Evolutionary conservation across 495 filamentous ascomycete genomes (phyloP), one percentile per base, ranked within the genome.

Genomic region (Podospora pseudopauciseta): DNA sequence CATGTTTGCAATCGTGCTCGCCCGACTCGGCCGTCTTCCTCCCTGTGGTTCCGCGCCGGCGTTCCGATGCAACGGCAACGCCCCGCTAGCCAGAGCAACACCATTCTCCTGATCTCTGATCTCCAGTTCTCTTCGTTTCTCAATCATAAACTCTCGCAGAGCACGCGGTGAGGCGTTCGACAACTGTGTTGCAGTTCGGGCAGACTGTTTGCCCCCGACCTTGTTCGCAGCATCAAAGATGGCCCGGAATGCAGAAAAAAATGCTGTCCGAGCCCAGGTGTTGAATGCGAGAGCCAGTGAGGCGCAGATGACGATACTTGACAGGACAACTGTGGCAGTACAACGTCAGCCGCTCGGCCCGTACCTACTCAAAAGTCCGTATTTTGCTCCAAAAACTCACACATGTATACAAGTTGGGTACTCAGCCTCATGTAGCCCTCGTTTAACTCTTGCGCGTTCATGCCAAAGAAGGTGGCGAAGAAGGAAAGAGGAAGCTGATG

Each of bases 391-490:
- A 34, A n/a, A 30, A 4, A 62, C 73, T 67, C 65, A 75, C 73
- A 79, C 75, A 82, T 82, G 13, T 74, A 78, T 15, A 74, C 28
- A n/a, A 82, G 65, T 44, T 82, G 74, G 0, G 32, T 39, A 18
- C 60, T 56, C 6, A 80, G 65, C 1, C 54, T 61, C 69, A 74
- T 74, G 18, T 44, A 68, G 2, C 73, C 72, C 44, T 65, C 65
- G 20, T 71, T 76, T 20, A 80, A 70, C 28, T 79, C 74, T 9
- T 53, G 58, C 4, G 77, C 72, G 68, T 82, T 82, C 80, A 82
- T 82, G 1, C 80, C 80, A 30, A 82, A 82, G 9, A 82, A 60
- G 11, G 75, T 76, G 2, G 79, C 69, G 68, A 81, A 76, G 72
- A 82, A 82, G 4, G 77, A 79, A 3, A 82, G 65, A 5, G 80